Evolutionary conservation across 2,329 filamentous ascomycete species (phyloP), one percentile per base, ranked within the genome.

Genomic region (Purpureocillium takamizusanense): DNA sequence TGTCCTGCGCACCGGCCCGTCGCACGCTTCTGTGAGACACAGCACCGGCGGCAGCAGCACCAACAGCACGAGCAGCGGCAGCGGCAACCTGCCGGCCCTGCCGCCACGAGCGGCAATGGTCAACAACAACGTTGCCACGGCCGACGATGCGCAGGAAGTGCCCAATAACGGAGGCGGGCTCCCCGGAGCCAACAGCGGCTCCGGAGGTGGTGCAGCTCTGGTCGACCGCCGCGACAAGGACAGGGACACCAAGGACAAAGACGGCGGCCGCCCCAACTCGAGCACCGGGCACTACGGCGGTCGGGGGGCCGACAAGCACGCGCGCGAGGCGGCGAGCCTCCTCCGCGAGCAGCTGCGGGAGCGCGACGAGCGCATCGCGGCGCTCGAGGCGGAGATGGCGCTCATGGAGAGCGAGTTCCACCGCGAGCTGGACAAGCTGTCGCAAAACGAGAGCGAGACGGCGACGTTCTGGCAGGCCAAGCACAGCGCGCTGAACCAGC

Each of bases 381-480:
- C 63, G 32, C 66, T 79, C 32, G 65, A 76, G 53, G 62, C 59
- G 35, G 74, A 78, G 51, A 62, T 78, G 40, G 55, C 51, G 12
- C 54, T 65, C 25, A 72, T 76, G 66, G 69, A 75, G 51, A 52
- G 53, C 39, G 72, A 76, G 50, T 77, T 78, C 51, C 57, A 61
- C 38, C 63, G 63, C 28, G 66, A 76, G 50, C 63, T 78, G 14
- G 70, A 74, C 51, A 63, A 61, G 46, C 63, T 77, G 14, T 68
- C 65, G 49, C 62, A 66, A 52, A 65, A 66, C 51, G 74, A 78
- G 59, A 69, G 65, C 56, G 72, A 77, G 53, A 69, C 66, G 36
- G 63, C 72, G 3, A 64, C 65, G 12, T 76, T 72, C 51, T 79
- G 76, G 73, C 74, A 78, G 56, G 55, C 65, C 33, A 76, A 74